These are phyloP conservation scores for Anethum foeniculum DNA, from an alignment of 140 eudicot species.

Conservation along the genomic window DNA sequence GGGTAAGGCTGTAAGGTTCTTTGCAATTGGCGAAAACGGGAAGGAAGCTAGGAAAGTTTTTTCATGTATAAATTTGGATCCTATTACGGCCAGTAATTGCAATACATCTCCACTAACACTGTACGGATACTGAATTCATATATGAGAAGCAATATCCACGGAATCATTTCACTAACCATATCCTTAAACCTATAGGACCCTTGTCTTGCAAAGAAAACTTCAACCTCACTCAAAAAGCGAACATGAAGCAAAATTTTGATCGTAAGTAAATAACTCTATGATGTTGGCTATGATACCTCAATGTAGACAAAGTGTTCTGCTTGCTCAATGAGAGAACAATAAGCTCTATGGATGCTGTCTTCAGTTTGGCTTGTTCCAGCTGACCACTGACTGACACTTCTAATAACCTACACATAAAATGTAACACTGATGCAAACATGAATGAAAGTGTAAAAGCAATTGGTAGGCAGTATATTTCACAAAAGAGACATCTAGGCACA, in stretches of 20 bases:
- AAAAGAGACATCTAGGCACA: not conserved
- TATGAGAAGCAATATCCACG: not conserved
- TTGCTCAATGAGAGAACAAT: slow-evolving; percentile 78
- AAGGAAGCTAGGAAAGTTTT: not conserved
- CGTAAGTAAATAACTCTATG: not conserved
- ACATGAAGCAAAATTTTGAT: not conserved
- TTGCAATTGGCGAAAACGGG: not conserved
- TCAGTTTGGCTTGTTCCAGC: slow-evolving; percentile 95
- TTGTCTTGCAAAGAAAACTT: not conserved
- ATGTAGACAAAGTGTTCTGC: slow-evolving; percentile 87
- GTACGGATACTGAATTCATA: not conserved
- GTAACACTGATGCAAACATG: not conserved
- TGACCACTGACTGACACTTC: slow-evolving; percentile 98
- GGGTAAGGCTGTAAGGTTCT: not conserved
- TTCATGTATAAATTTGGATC: not conserved
- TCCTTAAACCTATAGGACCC: not conserved
- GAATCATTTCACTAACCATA: not conserved
- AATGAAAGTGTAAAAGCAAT: not conserved
- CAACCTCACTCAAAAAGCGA: not conserved
- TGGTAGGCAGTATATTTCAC: not conserved
- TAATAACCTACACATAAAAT: slow-evolving; percentile 49
- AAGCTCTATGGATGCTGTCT: slow-evolving; percentile 96
- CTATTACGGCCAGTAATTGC: not conserved
- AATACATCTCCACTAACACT: not conserved
- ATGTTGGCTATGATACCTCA: slow-evolving; percentile 44